Evolutionary conservation across 2,329 filamentous ascomycete genomes (phyloP), one percentile per base, ranked within the genome.

Genomic region (Trichoderma atrobrunneum): DNA sequence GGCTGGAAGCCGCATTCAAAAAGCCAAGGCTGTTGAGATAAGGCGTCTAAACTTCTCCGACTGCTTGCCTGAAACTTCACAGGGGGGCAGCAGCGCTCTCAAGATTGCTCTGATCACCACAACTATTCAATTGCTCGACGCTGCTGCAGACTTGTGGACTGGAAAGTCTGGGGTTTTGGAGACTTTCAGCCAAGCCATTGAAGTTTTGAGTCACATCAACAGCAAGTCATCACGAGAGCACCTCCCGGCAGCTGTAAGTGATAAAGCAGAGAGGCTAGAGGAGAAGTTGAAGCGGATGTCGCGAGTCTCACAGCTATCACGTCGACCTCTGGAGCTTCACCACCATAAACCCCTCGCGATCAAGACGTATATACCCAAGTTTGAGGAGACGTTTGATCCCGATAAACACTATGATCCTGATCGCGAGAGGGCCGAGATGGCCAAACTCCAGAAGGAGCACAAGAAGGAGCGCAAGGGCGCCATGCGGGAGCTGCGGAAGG

Each of bases 401-500:
- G 90, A 93, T 84, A 95, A 94, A 84, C 96, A 98, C 87, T 98
- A 99, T 88, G 97, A 99, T 80, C 94, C 94, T 1, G 93, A 99
- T 82, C 91, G 91, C 76, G 94, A 97, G 82, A 93, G 96, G 39
- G 91, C 93, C 26, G 94, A 98, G 79, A 83, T 92, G 74, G 91
- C 91, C 79, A 96, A 95, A 82, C 88, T 99, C 79, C 36, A 39
- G 16, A 39, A 91, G 91, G 84, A 98, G 85, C 93, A 95, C 88
- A 97, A 97, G 90, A 90, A 92, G 79, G 96, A 99, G 87, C 89
- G 90, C 82, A 99, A 99, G 89, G 95, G 95, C 2, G 95, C 95
- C 7, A 88, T 99, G 86, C 89, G 96, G 77, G 96, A 99, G 84
- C 85, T 99, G 77, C 89, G 96, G 80, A 98, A 98, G 87, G 97